Conservation (phyloP, 306 rosid genomes). For the Bauhinia variegata region DNA sequence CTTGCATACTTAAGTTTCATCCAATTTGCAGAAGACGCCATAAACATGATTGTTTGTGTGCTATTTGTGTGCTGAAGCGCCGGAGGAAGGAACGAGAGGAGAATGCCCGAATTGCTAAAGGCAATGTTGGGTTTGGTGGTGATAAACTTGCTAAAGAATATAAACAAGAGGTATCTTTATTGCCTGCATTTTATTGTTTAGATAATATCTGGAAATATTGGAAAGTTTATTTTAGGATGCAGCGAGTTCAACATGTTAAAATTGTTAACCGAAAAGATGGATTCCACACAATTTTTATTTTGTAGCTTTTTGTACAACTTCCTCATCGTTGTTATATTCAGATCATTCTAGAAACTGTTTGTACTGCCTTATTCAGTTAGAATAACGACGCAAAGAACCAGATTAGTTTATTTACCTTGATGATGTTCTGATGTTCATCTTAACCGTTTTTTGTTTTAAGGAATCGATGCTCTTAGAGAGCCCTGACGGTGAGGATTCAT, state of each 20-base stretch:
- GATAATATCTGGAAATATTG: constrained; percentile 3
- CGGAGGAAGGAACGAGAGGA: constrained; percentile 95
- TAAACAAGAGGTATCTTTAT: constrained; percentile 65
- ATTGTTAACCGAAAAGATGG: constrained; percentile 13
- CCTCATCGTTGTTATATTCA: too few relatives aligned
- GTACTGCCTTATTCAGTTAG: background rate
- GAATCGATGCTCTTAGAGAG: constrained; percentile 66
- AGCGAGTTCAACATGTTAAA: constrained; percentile 10
- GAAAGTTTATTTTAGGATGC: constrained; percentile 22
- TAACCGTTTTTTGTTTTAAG: constrained; percentile 42
- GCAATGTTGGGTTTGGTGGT: constrained; percentile 51
- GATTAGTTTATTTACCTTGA: constrained; percentile 22
- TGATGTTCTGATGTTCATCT: background rate
- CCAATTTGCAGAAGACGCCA: constrained; percentile 83
- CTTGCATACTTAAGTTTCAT: constrained; percentile 29
- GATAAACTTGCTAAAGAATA: constrained; percentile 56
- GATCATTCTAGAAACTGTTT: background rate
- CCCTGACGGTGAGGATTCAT: constrained; percentile 73
- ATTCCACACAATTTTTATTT: background rate
- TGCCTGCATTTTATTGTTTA: constrained; percentile 22
- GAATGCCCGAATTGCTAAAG: constrained; percentile 66
- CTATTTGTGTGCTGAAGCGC: constrained; percentile 89
- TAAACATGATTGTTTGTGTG: constrained; percentile 90
- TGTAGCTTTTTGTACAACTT: too few relatives aligned
- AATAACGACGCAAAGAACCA: constrained; percentile 6